Conservation (phyloP, 352 stramenopile genomes). For the Globisporangium nodosum region DNA sequence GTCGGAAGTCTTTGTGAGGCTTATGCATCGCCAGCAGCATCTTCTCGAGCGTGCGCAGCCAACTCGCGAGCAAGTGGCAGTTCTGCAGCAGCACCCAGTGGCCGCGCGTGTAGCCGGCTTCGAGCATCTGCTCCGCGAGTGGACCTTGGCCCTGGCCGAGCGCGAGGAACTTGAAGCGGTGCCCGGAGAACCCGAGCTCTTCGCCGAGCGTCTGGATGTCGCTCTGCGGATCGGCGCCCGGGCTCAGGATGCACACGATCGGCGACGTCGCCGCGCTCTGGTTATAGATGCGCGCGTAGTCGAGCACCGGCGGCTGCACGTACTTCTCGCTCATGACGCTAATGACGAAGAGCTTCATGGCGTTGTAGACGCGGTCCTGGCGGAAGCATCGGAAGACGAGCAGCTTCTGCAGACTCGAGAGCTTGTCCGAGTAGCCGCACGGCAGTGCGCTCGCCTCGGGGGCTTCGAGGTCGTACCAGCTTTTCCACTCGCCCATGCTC, state of each 20-base stretch:
- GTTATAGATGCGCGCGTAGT: constrained; percentile 91
- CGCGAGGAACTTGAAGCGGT: constrained; percentile 92
- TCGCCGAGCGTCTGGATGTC: constrained; percentile 93
- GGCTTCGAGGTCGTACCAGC: constrained; percentile 92
- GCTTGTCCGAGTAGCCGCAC: constrained; percentile 65
- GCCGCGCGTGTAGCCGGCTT: constrained; percentile 78
- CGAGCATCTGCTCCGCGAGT: constrained; percentile 92
- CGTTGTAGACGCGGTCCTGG: constrained; percentile 94
- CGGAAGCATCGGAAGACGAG: constrained; percentile 92
- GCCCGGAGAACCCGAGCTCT: constrained; percentile 86
- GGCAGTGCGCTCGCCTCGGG: constrained; percentile 83
- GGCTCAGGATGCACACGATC: constrained; percentile 95
- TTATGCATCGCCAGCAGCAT: constrained; percentile 89
- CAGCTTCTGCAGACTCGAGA: constrained; percentile 88
- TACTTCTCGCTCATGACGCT: constrained; percentile 91
- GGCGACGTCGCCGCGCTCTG: constrained; percentile 83
- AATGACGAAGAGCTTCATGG: constrained; percentile 94
- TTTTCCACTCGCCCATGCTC: constrained; percentile 76
- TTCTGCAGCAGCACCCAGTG: constrained; percentile 95
- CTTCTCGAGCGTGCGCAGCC: constrained; percentile 92
- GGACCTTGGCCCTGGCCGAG: constrained; percentile 93
- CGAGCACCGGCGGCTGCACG: constrained; percentile 92
- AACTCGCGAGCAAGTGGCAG: constrained; percentile 93
- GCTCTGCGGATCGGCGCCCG: constrained; percentile 91
- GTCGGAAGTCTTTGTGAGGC: constrained; percentile 91